phyloP scores from a whole-genome alignment of 2,329 filamentous ascomycete species.

The Aspergillus sp. region DNA sequence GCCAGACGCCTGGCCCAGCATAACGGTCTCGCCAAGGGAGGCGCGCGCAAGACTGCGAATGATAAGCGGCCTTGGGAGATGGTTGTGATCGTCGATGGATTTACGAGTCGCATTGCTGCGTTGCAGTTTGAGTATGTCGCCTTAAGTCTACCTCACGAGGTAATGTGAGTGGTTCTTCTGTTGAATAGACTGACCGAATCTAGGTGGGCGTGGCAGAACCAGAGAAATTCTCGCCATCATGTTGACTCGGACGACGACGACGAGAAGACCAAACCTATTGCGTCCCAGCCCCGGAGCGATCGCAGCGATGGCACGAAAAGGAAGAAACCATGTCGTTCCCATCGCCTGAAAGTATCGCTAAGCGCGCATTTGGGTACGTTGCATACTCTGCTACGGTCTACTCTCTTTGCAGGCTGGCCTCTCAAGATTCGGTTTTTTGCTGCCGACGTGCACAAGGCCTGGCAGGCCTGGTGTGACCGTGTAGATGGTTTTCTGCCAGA shows the following conservation, averaged over 20 bases:
- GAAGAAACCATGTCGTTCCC: constrained; percentile 22
- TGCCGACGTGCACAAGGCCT: constrained; percentile 66
- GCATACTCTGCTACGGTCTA: constrained; percentile 74
- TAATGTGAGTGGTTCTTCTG: too few species aligned
- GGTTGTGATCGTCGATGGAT: constrained; percentile 81
- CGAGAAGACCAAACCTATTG: constrained; percentile 31
- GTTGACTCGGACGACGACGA: constrained; percentile 55
- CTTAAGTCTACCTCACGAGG: too few species aligned
- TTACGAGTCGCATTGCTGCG: constrained; percentile 81
- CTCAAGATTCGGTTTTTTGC: constrained; percentile 77
- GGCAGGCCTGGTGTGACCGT: constrained; percentile 60
- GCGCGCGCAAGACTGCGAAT: constrained; percentile 73
- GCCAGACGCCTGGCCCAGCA: constrained; percentile 83
- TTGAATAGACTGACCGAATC: not conserved
- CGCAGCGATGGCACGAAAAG: constrained; percentile 41
- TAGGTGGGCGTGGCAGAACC: constrained; percentile 91
- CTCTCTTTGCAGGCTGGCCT: constrained; percentile 81
- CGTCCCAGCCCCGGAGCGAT: constrained; percentile 28
- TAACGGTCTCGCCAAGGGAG: constrained; percentile 80
- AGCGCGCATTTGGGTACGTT: constrained; percentile 74
- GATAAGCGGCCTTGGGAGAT: constrained; percentile 86
- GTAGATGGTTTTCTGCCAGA: constrained; percentile 50
- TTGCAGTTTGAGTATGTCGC: constrained; percentile 83
- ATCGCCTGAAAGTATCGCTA: constrained; percentile 50
- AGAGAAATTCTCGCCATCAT: constrained; percentile 78